Base-by-base conservation (phyloP, 768 basidiomycete species). In the Tulasnella sp. region DNA sequence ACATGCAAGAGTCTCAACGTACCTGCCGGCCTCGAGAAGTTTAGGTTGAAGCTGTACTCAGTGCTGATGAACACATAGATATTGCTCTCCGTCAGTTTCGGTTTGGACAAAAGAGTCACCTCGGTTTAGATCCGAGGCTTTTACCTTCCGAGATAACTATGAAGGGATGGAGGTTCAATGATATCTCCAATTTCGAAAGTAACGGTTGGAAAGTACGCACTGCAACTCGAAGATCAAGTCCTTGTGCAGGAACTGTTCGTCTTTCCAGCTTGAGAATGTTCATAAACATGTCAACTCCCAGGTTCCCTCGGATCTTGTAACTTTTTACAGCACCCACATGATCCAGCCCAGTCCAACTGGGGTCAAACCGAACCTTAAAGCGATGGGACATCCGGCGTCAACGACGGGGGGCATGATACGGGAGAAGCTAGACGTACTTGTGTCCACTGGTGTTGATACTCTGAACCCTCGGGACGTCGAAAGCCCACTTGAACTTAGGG, bases 1-100 rank as follows among this genome's bases (percentile, higher is more conserved):
- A 29, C 15, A 56, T 60, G 71, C 76, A 84, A 66, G 48, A 66
- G 53, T 81, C 80, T 21, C 74, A 82, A 75, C 63, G 81, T 78
- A 3, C 79, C 78, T 38, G 80, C 79, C 12, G 81, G 77, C 15
- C 80, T 78, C 49, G 79, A 80, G 68, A 80, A 81, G 70, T 81
- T 80, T 59, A 80, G 71, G 19, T 80, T 80, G 70, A 82, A 84
- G 0, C 85, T 85, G 69, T 92, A 92, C 69, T 94, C 88, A 59
- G 78, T 73, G 38, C 68, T 75, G 45, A 75, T 75, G 29, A 74
- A 54, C 73, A 66, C 43, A 10, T 30, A 7, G 15, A 38, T 27
- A 43, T 52, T n/a, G n/a, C n/a, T n/a, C n/a, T n/a, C n/a, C 19
- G 15, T 49, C 21, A 21, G n/a, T 27, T 22, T 17, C 45, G 17